A percentile compares a stretch with the other conserved stretches of the same genome.
Evolutionary conservation across 108 stramenopile genomes (phyloP).

Genomic region (Cafeteria roenbergensis): DNA sequence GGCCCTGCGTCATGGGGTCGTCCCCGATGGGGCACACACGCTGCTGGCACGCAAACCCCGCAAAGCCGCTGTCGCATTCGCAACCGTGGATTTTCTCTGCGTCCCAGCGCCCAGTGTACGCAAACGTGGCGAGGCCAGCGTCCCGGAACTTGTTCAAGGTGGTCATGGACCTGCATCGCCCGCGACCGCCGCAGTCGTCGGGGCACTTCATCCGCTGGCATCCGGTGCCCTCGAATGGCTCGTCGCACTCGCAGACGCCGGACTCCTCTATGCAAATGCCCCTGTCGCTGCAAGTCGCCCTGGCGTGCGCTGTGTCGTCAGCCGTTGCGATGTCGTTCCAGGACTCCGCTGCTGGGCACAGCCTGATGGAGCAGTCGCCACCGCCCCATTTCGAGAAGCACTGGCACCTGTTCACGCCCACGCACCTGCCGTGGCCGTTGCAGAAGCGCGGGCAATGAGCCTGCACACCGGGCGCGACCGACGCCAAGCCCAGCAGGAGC

Average conservation of each 20-base stretch:
- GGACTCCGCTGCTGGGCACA: background rate
- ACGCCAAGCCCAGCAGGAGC: too few relatives aligned
- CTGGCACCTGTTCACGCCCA: background rate
- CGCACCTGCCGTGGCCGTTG: conserved; percentile 2
- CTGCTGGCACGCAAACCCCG: conserved; percentile 21
- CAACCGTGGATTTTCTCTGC: conserved; percentile 31
- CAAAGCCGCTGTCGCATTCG: conserved; percentile 16
- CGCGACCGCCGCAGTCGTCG: background rate
- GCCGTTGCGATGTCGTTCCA: background rate
- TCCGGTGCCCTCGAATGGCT: background rate
- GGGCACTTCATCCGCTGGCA: conserved; percentile 6
- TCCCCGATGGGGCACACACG: conserved; percentile 29
- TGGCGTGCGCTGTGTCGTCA: background rate
- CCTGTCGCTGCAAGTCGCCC: background rate
- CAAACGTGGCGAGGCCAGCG: background rate
- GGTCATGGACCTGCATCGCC: background rate
- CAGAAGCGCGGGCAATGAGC: conserved; percentile 1
- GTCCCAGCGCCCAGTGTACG: conserved; percentile 20
- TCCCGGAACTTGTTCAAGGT: too few relatives aligned
- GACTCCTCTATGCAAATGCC: background rate
- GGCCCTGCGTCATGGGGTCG: conserved; percentile 35
- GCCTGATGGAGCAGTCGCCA: background rate
- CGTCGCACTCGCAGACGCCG: background rate
- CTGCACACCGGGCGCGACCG: too few relatives aligned
- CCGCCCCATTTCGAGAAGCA: conserved; percentile 1